Evolutionary conservation across 2,329 filamentous ascomycete genomes (phyloP), one percentile per base, ranked within the genome.

Genomic region (Metarhizium robertsii): DNA sequence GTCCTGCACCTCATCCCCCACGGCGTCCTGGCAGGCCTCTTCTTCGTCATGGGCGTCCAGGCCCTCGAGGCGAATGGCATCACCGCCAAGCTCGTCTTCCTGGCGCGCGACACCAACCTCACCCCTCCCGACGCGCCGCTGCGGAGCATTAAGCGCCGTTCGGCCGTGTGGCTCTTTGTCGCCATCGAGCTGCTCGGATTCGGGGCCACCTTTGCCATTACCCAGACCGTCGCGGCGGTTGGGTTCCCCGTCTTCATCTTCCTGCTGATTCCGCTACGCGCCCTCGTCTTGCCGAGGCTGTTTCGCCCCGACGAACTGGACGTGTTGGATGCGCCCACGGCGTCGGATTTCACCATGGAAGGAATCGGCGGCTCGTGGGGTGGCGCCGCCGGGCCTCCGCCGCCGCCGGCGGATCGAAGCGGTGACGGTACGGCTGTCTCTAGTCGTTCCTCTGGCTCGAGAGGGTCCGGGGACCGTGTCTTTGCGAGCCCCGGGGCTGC

Each of bases 41-140:
- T 92, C 76, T 92, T 92, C 71, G 81, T 90, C 66, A 92, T 92
- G 88, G 88, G 88, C 46, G 78, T 89, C 58, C 86, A 92, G 71
- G 88, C 88, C 3, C 80, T 92, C 36, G 79, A 85, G 65, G 85
- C 73, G 29, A 92, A 92, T 66, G 88, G 88, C 25, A 89, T 92
- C 65, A 92, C 87, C 0, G 73, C 78, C 58, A 92, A 92, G 69
- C 67, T 92, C 8, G 67, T 90, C 25, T 92, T 88, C 67, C 76
- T 92, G 1, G 71, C 76, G 1, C 79, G 83, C 59, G 88, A 92
- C 69, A 73, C 68, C 50, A 67, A 75, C 4, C 74, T 91, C n/a
- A 89, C 85, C 0, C 74, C 79, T 3, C 64, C 75, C 0, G 72
- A 71, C 1, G 79, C 86, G 59, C 85, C 86, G 0, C 75, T 92